Conservation (phyloP, 140 eudicot species). For the Stevia rebaudiana region DNA sequence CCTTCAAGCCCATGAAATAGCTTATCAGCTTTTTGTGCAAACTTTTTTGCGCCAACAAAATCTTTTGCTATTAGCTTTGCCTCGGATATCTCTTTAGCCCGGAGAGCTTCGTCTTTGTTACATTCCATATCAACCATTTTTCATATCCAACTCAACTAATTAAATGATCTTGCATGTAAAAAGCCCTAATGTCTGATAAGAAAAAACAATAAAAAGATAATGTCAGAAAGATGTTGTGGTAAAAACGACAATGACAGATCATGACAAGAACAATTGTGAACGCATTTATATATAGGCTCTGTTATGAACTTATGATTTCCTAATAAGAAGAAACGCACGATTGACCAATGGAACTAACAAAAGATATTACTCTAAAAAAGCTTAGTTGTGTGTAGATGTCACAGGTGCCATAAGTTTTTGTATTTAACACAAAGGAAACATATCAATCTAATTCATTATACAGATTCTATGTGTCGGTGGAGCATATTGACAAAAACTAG, state of each 20-base stretch:
- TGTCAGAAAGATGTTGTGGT: slow-evolving; percentile 5
- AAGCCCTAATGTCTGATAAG: slow-evolving; percentile 27
- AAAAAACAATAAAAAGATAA: not conserved
- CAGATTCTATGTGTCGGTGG: slow-evolving; percentile 1
- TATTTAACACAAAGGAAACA: slow-evolving; percentile 10
- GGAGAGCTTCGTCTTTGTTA: slow-evolving; percentile 46
- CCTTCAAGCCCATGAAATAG: slow-evolving; percentile 43
- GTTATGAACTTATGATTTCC: slow-evolving; percentile 18
- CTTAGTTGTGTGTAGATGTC: not conserved
- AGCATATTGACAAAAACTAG: slow-evolving; percentile 1
- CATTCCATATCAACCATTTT: slow-evolving; percentile 41
- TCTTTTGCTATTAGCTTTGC: slow-evolving; percentile 38
- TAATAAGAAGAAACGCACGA: not conserved
- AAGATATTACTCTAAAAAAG: not conserved
- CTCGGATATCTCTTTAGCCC: slow-evolving; percentile 45
- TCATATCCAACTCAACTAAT: slow-evolving; percentile 24
- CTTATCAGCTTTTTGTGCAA: slow-evolving; percentile 37
- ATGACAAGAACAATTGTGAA: slow-evolving; percentile 6
- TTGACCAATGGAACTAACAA: slow-evolving; percentile 9
- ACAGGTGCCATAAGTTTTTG: not conserved
- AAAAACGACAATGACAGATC: slow-evolving; percentile 15
- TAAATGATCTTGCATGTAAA: slow-evolving; percentile 17
- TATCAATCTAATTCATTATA: not conserved
- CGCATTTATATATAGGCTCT: not conserved
- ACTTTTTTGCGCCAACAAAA: slow-evolving; percentile 36